Percentiles rank a stretch among this genome's conserved stretches.
Evolutionary conservation across 495 filamentous ascomycete species (phyloP).

Genomic region (Penicillium manginii): DNA sequence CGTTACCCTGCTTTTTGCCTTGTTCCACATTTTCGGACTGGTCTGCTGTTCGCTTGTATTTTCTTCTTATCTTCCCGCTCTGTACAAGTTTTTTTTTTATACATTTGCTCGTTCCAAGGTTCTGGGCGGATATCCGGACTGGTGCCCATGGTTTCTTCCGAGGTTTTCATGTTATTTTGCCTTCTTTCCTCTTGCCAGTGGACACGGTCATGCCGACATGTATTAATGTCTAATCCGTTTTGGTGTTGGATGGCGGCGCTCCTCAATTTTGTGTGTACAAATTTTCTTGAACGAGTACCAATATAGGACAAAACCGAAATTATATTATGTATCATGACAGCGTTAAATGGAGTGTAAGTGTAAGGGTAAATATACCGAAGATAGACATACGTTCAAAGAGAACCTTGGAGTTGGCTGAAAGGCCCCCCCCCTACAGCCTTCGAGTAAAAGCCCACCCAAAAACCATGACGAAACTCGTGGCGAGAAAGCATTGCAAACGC

Average conservation of each 20-base stretch:
- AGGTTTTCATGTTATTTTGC: conserved; percentile 1
- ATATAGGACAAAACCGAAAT: conserved; percentile 7
- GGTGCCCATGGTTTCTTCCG: neutral
- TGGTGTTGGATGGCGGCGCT: conserved; percentile 13
- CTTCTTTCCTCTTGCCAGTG: conserved; percentile 11
- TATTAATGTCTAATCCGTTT: conserved; percentile 21
- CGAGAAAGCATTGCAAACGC: conserved; percentile 14
- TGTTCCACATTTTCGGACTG: neutral
- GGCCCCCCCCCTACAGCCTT: conserved; percentile 12
- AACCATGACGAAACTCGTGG: conserved; percentile 19
- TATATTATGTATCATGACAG: conserved; percentile 7
- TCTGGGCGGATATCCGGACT: neutral
- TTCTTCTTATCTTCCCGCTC: neutral
- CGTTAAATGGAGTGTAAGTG: neutral
- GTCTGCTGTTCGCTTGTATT: neutral
- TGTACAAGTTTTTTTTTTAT: too few species aligned
- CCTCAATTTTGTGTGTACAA: conserved; percentile 5
- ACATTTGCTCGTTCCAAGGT: neutral
- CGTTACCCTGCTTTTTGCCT: conserved; percentile 15
- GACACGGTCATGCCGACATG: conserved; percentile 23
- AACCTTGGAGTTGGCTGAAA: too few species aligned
- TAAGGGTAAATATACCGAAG: too few species aligned
- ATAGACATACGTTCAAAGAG: too few species aligned
- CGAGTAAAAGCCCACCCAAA: conserved; percentile 31
- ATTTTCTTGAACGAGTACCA: conserved; percentile 12